These are phyloP conservation scores for Huntiella omanensis DNA, from an alignment of 2,329 filamentous ascomycete species.

Conservation along the genomic window DNA sequence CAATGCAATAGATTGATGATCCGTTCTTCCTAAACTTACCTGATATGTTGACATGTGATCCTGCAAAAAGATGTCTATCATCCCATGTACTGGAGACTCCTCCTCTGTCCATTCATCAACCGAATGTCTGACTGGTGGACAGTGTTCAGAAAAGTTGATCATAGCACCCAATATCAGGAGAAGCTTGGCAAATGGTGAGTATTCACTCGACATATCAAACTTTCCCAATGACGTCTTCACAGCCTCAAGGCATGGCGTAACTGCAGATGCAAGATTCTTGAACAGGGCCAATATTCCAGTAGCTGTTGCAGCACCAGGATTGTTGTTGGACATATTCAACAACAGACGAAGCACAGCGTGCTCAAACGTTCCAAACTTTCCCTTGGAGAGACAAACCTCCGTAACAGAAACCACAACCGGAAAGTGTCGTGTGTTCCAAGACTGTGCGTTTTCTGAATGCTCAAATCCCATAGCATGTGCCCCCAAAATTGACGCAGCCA, in stretches of 20 bases:
- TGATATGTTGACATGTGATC: slow-evolving; percentile 46
- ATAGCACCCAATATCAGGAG: slow-evolving; percentile 63
- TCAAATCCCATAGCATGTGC: slow-evolving; percentile 30
- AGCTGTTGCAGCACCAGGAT: slow-evolving; percentile 44
- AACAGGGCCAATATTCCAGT: slow-evolving; percentile 46
- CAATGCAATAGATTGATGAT: background rate
- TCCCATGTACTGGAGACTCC: slow-evolving; percentile 30
- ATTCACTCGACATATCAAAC: slow-evolving; percentile 27
- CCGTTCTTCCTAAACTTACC: slow-evolving; percentile 29
- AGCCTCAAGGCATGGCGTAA: slow-evolving; percentile 31
- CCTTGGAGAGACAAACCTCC: slow-evolving; percentile 20
- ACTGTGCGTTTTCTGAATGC: slow-evolving; percentile 22
- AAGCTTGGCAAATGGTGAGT: slow-evolving; percentile 42
- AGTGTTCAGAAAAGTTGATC: slow-evolving; percentile 77
- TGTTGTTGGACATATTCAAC: slow-evolving; percentile 75
- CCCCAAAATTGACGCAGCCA: slow-evolving; percentile 32
- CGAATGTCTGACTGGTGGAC: slow-evolving; percentile 35
- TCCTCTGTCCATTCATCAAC: slow-evolving; percentile 18
- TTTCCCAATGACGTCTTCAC: slow-evolving; percentile 29
- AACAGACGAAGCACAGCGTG: slow-evolving; percentile 47
- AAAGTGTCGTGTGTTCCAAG: slow-evolving; percentile 32
- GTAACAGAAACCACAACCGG: slow-evolving; percentile 31
- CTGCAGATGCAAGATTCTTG: slow-evolving; percentile 26
- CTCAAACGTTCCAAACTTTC: slow-evolving; percentile 23
- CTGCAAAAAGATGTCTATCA: slow-evolving; percentile 49